These are phyloP conservation scores for Triangularia verruculosa DNA, from an alignment of 2,329 filamentous ascomycete species.

Conservation along the genomic window DNA sequence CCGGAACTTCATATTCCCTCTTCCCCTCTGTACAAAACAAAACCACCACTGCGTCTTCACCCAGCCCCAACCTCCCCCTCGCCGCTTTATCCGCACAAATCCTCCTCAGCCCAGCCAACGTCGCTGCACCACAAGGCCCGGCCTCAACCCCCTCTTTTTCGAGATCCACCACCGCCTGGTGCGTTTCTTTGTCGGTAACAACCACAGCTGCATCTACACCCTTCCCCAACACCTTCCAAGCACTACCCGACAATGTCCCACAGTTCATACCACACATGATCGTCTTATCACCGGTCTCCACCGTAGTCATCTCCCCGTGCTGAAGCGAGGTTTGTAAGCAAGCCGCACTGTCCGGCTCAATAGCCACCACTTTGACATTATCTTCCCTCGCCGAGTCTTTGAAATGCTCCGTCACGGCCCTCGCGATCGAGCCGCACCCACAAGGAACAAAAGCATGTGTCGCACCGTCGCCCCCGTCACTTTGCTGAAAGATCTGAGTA, in stretches of 20 bases:
- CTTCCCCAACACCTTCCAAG: constrained; percentile 58
- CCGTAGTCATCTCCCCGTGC: constrained; percentile 44
- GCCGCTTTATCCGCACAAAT: not conserved
- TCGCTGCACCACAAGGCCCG: constrained; percentile 25
- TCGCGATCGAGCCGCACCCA: constrained; percentile 70
- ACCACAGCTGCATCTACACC: constrained; percentile 60
- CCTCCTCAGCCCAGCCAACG: constrained; percentile 19
- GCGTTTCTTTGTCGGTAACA: constrained; percentile 61
- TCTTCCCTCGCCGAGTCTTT: constrained; percentile 38
- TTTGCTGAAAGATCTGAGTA: constrained; percentile 48
- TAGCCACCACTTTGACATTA: constrained; percentile 52
- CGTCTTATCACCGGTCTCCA: constrained; percentile 53
- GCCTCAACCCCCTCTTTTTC: constrained; percentile 29
- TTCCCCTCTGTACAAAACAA: constrained; percentile 23
- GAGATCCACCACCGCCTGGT: constrained; percentile 56
- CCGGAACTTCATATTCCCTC: constrained; percentile 18
- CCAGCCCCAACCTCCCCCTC: constrained; percentile 12
- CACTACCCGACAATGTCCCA: constrained; percentile 62
- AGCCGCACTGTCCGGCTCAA: constrained; percentile 66
- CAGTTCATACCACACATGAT: constrained; percentile 76
- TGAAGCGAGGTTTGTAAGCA: constrained; percentile 55
- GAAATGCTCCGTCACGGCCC: constrained; percentile 65
- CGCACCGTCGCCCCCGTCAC: constrained; percentile 36
- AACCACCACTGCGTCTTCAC: constrained; percentile 20
- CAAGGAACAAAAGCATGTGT: constrained; percentile 61